Percentiles rank a stretch among this genome's conserved stretches.
phyloP scores from a whole-genome alignment of 805 yeast genomes.

The Phaffomyces opuntiae region DNA sequence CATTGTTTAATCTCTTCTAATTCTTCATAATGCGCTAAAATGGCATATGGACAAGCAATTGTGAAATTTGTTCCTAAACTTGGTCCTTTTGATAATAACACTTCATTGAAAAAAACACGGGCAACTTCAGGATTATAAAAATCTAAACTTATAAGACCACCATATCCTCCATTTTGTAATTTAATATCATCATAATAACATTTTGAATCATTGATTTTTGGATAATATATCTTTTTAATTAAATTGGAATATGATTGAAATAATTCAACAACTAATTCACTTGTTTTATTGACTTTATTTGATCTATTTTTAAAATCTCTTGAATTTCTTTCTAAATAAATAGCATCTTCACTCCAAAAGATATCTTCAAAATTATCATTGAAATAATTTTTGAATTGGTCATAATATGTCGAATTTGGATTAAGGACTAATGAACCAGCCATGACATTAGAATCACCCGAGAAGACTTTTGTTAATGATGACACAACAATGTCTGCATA shows the following conservation, averaged over 20 bases:
- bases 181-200: constrained; percentile 65
- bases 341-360: constrained; percentile 92
- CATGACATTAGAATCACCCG: constrained; percentile 94
- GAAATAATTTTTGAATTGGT: constrained; percentile 41
- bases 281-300: constrained; percentile 42
- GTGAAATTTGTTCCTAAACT: constrained; percentile 87
- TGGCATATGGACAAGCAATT: constrained; percentile 82
- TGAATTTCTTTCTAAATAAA: constrained; percentile 85
- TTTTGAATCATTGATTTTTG: constrained; percentile 46
- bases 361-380: constrained; percentile 58
- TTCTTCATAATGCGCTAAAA: constrained; percentile 79
- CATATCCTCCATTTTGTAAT: constrained; percentile 76
- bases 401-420: constrained; percentile 48
- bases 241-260: constrained; percentile 36
- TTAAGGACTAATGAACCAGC: constrained; percentile 85
- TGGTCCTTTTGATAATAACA: constrained; percentile 77
- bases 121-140: constrained; percentile 63
- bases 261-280: constrained; percentile 47
- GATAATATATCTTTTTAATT: constrained; percentile 66
- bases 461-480: constrained; percentile 85
- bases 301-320: constrained; percentile 75
- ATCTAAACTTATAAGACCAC: constrained; percentile 73
- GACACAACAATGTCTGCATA: constrained; percentile 83
- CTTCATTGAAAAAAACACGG: constrained; percentile 62
- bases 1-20: constrained; percentile 71